phyloP scores from a whole-genome alignment of 805 yeast genomes.

The Candida yuanshanica region DNA sequence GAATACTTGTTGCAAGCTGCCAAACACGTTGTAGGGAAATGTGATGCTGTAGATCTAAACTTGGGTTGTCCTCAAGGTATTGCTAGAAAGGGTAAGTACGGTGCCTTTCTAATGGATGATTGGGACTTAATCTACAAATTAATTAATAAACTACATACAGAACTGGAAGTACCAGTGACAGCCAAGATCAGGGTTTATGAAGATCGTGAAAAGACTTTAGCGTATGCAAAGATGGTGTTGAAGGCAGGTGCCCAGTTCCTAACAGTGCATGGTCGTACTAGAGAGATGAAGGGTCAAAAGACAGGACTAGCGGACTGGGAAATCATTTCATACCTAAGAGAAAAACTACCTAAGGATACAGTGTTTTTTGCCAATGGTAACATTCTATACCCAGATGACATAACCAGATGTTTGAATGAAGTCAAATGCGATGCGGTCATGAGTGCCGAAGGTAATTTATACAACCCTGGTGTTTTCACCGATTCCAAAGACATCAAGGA shows the following conservation, averaged over 20 bases:
- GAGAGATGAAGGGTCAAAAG: conserved; percentile 96
- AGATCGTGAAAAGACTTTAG: conserved; percentile 74
- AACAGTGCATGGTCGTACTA: conserved; percentile 90
- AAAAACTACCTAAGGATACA: conserved; percentile 69
- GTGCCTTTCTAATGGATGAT: conserved; percentile 94
- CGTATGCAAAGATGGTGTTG: conserved; percentile 83
- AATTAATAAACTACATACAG: conserved; percentile 66
- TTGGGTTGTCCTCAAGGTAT: conserved; percentile 98
- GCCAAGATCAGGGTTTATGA: conserved; percentile 92
- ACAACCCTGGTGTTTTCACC: conserved; percentile 85
- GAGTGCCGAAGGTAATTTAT: conserved; percentile 95
- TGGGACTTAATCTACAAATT: conserved; percentile 78
- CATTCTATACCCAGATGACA: conserved; percentile 82
- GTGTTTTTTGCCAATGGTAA: conserved; percentile 95
- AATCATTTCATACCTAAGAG: conserved; percentile 65
- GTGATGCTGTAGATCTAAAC: conserved; percentile 95
- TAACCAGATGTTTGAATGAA: conserved; percentile 57
- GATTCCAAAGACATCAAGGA: conserved; percentile 51
- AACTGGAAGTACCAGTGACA: conserved; percentile 82
- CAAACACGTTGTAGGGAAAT: conserved; percentile 64
- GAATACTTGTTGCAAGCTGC: conserved; percentile 81
- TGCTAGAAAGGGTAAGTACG: conserved; percentile 91
- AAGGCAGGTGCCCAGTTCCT: conserved; percentile 93
- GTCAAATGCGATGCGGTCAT: conserved; percentile 85
- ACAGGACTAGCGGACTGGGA: conserved; percentile 97